These are phyloP conservation scores for Gossypium herbaceum DNA, from an alignment of 345 rosid species.

Conservation along the genomic window DNA sequence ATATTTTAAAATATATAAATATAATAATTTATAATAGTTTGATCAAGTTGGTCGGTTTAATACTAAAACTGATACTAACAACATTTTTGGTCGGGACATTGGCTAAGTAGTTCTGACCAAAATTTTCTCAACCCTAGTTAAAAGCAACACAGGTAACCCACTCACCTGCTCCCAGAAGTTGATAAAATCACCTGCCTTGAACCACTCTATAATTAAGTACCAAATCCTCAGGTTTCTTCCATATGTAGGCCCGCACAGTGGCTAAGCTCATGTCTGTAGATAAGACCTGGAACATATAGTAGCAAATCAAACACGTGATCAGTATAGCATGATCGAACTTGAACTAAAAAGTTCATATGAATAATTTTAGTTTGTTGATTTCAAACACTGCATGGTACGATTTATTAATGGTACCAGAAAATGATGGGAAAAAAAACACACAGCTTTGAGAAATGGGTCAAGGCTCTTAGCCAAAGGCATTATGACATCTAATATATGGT, in stretches of 20 bases:
- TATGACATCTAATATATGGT: neutral
- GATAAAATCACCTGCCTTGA: conserved; percentile 59
- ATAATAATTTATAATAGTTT: too few species aligned
- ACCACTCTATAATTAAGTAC: conserved; percentile 79
- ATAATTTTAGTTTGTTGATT: neutral
- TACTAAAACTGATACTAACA: neutral
- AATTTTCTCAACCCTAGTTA: neutral
- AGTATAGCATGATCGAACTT: neutral
- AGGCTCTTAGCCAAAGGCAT: neutral
- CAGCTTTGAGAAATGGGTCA: neutral
- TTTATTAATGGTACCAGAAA: neutral
- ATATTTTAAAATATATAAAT: too few species aligned
- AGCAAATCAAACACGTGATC: neutral
- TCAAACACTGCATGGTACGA: neutral
- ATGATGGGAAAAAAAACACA: neutral
- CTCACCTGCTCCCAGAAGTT: conserved; percentile 33
- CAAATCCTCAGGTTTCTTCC: conserved; percentile 98
- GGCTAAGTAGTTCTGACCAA: neutral
- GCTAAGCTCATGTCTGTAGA: conserved; percentile 98
- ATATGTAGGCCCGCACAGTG: conserved; percentile 78
- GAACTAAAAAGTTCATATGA: neutral
- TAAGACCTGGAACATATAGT: conserved; percentile 61
- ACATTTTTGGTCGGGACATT: neutral
- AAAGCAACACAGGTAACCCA: neutral
- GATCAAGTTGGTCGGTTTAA: too few species aligned